phyloP scores from a whole-genome alignment of 257 asterid species.

The Solanum pinnatisectum region DNA sequence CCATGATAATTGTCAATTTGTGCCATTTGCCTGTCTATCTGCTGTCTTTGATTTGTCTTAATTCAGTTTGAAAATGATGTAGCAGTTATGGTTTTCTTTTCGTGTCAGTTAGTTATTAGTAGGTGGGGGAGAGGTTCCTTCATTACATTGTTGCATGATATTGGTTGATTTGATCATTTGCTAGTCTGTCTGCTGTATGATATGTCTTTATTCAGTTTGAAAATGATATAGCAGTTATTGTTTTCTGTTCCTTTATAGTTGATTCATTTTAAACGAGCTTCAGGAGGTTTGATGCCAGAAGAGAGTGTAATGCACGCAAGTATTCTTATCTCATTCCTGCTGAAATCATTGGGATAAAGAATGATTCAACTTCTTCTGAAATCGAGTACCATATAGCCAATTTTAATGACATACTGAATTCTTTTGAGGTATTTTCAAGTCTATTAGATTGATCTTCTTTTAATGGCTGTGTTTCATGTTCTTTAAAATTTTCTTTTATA shows the following conservation, averaged over 20 bases:
- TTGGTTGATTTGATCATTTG: background rate
- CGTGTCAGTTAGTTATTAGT: background rate
- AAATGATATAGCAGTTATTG: background rate
- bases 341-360: constrained; percentile 69
- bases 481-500: background rate
- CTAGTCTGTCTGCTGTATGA: background rate
- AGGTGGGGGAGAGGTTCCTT: background rate
- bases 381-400: constrained; percentile 52
- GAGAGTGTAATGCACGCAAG: constrained; percentile 74
- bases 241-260: background rate
- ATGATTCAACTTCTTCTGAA: constrained; percentile 43
- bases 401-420: constrained; percentile 54
- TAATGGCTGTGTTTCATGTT: background rate
- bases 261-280: background rate
- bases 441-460: background rate
- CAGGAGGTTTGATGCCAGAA: constrained; percentile 91
- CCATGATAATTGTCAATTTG: background rate
- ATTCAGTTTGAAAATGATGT: background rate
- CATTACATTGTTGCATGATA: background rate
- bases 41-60: background rate
- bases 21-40: background rate
- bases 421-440: constrained; percentile 57
- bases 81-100: background rate
- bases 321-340: constrained; percentile 90
- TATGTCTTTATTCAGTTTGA: background rate